Evolutionary conservation across 306 rosid genomes (phyloP), one percentile per base, ranked within the genome.

Genomic region (Medicago lupulina): DNA sequence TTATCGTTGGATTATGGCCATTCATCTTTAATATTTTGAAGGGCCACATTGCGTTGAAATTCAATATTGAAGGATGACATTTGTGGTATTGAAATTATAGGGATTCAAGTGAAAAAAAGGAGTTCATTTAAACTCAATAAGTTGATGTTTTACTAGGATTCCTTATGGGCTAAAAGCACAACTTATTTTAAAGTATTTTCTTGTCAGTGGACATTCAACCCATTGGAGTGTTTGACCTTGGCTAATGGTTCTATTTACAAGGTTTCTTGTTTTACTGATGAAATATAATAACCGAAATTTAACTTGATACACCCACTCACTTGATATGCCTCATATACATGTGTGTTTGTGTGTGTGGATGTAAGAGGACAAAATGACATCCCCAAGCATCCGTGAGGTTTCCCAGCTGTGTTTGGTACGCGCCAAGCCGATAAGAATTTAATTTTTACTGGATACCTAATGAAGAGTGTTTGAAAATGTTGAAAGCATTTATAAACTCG

Each of bases 41-140:
- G 36, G 49, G 47, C 14, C 34, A 36, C 28, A 10, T 11, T 28
- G 41, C 12, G 28, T 5, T 15, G 14, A 28, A 46, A 28, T 39
- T 28, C 44, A 4, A 43, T 9, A 40, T 41, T 73, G 54, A 72
- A 41, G 67, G 25, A 44, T 74, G 80, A 10, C 25, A 67, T 76
- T 57, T 23, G 9, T 43, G 60, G 53, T 55, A 57, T 55, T 8
- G 59, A 28, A 43, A 44, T 25, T 65, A 2, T 54, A 11, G 28
- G 36, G 44, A 18, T 13, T 58, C 57, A 47, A 69, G 23, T 28
- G 12, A 14, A 69, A 17, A 17, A 34, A 49, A 9, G 13, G 49
- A 28, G 28, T 62, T 46, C 50, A 38, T 11, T 25, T 14, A 74
- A 44, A 28, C 70, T 36, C 70, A 50, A 17, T 15, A 17, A 61